Base-by-base conservation (phyloP, 1,139 yeast genomes). In the Scheffersomyces insectosa region DNA sequence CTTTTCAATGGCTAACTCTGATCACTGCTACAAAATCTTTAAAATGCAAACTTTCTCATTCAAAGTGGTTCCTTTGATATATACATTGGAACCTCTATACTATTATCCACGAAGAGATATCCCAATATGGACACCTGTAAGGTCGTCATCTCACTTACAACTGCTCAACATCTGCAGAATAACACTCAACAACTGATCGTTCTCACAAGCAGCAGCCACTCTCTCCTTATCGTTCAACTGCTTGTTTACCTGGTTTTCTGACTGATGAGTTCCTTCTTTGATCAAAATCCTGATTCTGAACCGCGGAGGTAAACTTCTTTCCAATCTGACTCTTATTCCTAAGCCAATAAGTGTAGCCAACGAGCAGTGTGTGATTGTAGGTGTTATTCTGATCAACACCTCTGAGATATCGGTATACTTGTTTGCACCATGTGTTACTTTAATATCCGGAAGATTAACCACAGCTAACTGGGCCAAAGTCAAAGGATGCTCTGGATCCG, bases 161-260 rank as follows among this genome's bases (percentile, higher is more conserved):
- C 93, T 85, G 37, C 88, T 77, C 50, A 95, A 75, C 99, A 95
- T 95, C 54, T 88, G 91, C 56, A 90, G 86, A 38, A 95, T 87
- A 13, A 95, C 99, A 28, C 82, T 79, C 44, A 91, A 70, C 37
- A 95, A 72, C 67, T 95, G 99, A 46, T 88, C 96, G 56, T 95
- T 95, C 59, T 95, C 99, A 66, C 98, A 91, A 0, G 99, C 99
- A 13, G 99, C 99, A 25, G 97, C 96, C 0, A 93, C 98, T 50
- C 99, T 75, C 64, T 95, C 99, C 67, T 95, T 95, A 62, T 95
- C 99, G 60, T 93, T 93, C 49, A 95, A 77, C 66, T 95, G 99
- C 60, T 93, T 91, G 65, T 95, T 95, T 28, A 95, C 99, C 59
- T 93, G 99, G 51, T 80, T 81, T 60, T 95, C 99, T 56, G 96